Base-by-base conservation (phyloP, 2,329 filamentous ascomycete species). In the Botrytis sinoallii region DNA sequence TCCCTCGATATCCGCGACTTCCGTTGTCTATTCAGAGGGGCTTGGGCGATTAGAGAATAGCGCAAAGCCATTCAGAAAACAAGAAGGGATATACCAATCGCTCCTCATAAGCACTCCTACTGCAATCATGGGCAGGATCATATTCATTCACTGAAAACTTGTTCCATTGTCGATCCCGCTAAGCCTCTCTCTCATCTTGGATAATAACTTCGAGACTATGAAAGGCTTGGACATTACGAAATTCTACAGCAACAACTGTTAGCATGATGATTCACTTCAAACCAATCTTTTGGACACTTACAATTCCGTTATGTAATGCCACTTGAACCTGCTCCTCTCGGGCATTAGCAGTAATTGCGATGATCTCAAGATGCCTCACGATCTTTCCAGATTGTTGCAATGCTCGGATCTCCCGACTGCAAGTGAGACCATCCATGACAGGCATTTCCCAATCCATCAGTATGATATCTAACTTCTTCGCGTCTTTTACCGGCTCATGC, bases 391-490 rank as follows among this genome's bases (percentile, higher is more conserved):
- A 76, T 83, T 83, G n/a, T 86, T 88, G 69, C 73, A 92, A 81
- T 75, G 88, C 85, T 25, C 92, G 86, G 72, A 94, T 92, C 61
- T 86, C 85, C 46, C 85, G 85, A 20, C 90, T 91, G 79, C 91
- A 92, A 1, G 89, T 88, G 73, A 92, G 83, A 0, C 92, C 92
- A 77, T 93, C 90, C 85, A 92, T 91, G 25, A 93, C 83, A 1
- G 91, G 91, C 91, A 93, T 93, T 79, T 93, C 90, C 77, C 92
- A 89, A 78, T 93, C 92, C 91, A 93, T 93, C 32, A 93, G 84
- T 29, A 93, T 88, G 7, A 93, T 84, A 68, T 88, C 88, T 38
- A 91, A 82, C 1, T 84, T 82, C 40, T 85, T 78, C 6, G 64
- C 70, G 10, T 72, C 68, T 18, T 60, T n/a, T 12, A 32, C 29